Evolutionary conservation across 257 asterid species (phyloP), one percentile per base, ranked within the genome.

Genomic region (Craterostigma plantagineum): DNA sequence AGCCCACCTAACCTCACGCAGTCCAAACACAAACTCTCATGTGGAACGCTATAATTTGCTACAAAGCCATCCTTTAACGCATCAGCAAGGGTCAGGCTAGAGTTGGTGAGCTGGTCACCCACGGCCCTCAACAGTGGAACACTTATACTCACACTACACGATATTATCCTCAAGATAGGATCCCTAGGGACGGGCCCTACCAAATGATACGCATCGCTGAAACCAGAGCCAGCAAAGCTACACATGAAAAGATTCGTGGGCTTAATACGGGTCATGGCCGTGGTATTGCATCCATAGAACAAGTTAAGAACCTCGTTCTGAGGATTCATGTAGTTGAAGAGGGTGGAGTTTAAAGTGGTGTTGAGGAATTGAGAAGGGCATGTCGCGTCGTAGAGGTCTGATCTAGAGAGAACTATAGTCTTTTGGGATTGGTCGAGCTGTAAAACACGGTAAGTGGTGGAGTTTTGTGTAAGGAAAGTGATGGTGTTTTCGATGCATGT

Each of bases 1-100:
- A 62, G 50, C 63, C 90, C 79, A 42, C 77, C 69, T 33, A 66
- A 38, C 35, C 50, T 45, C 7, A 11, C 45, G 64, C 92, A 78
- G 9, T 56, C 61, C 9, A 49, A 45, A 51, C 90, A 82, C 63
- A 38, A 8, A 4, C 49, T 48, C 63, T 63, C 75, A 17, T 50
- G 58, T 34, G 75, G 77, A 45, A 62, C 71, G 43, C 51, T 65
- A 45, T 78, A 78, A 56, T 61, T 70, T 44, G 75, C 77, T 30
- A 42, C 18, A 52, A 82, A 75, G 18, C 85, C 94, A 55, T 62
- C 54, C 70, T 56, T 66, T 49, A 78, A 61, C 35, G 84, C 76
- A 43, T 63, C 63, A 16, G 23, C 55, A 0, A 81, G 72, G 8
- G 48, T 52, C 37, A 54, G 27, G 46, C 30, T 7, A 27, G 30